Conservation (phyloP, 257 asterid genomes). For the Haberlea rhodopensis region DNA sequence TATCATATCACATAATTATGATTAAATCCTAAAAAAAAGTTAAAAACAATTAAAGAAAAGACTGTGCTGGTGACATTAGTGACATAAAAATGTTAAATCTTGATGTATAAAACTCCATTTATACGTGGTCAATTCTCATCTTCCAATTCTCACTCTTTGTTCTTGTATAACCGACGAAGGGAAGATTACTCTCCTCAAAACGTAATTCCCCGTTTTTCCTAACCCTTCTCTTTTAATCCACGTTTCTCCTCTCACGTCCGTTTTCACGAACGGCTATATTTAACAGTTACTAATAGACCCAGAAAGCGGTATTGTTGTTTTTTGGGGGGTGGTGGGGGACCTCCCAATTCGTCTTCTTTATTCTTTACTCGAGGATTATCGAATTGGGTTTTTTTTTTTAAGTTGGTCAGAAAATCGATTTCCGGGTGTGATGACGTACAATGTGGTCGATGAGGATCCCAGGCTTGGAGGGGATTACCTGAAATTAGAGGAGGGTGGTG, state of each 20-base stretch:
- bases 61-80: too few species aligned
- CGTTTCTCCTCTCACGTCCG: background rate
- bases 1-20: too few species aligned
- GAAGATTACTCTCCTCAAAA: background rate
- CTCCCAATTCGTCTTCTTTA: background rate
- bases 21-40: too few species aligned
- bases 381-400: background rate
- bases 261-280: background rate
- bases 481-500: conserved; percentile 52
- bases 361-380: background rate
- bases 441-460: conserved; percentile 43
- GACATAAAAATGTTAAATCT: too few species aligned
- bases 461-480: conserved; percentile 52
- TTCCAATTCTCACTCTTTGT: background rate
- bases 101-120: too few species aligned
- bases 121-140: too few species aligned
- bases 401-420: background rate
- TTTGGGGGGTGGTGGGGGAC: background rate
- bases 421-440: conserved; percentile 36
- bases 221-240: background rate
- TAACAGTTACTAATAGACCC: background rate
- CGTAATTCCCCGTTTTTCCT: background rate
- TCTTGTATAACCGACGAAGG: background rate
- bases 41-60: too few species aligned
- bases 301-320: background rate